Percentiles rank a stretch among this genome's conserved stretches.
Evolutionary conservation across 768 basidiomycete genomes (phyloP).

Genomic region (Mycena galopus): DNA sequence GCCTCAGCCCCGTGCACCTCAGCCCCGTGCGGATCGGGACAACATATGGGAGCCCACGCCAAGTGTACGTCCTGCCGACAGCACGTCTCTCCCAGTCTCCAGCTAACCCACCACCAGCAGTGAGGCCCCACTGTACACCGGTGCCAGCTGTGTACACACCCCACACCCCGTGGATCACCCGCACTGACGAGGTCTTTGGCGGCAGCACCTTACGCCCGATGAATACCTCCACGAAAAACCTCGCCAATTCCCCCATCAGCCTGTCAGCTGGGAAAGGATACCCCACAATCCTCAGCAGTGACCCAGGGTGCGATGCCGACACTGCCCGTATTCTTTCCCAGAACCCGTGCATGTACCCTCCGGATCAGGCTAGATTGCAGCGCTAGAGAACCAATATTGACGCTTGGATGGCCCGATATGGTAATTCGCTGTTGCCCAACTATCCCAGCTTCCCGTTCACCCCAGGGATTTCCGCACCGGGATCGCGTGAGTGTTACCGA

Average conservation of each 20-base stretch:
- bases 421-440: not conserved
- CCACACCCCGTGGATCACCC: not conserved
- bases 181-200: slow-evolving; percentile 1
- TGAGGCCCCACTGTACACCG: not conserved
- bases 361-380: slow-evolving; percentile 6
- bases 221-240: not conserved
- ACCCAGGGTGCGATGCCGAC: slow-evolving; percentile 2
- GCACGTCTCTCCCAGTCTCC: not conserved
- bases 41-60: not conserved
- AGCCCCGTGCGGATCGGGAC: not conserved
- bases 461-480: slow-evolving; percentile 11
- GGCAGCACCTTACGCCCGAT: not conserved
- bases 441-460: slow-evolving; percentile 8
- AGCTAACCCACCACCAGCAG: not conserved
- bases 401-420: slow-evolving; percentile 17
- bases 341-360: slow-evolving; percentile 4
- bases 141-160: not conserved
- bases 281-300: not conserved
- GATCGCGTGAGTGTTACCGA: slow-evolving; percentile 17
- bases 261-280: not conserved
- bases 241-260: not conserved
- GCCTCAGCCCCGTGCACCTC: not conserved
- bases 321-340: not conserved
- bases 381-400: not conserved
- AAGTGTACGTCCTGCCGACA: not conserved